Base-by-base conservation (phyloP, 2,329 filamentous ascomycete species). In the Fusarium domesticum region DNA sequence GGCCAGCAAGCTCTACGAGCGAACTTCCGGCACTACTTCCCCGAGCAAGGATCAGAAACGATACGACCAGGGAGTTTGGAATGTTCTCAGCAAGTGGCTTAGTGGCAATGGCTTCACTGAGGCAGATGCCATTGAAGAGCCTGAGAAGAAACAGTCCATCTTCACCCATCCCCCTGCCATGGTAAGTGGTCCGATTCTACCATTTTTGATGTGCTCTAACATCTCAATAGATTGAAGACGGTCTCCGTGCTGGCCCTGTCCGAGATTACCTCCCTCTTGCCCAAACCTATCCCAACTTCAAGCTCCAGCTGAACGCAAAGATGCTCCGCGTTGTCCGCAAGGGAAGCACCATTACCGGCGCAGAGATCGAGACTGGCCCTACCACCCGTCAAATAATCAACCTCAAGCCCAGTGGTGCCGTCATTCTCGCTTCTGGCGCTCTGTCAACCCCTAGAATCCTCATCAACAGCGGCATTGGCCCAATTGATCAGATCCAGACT, bases 391-490 rank as follows among this genome's bases (percentile, higher is more conserved):
- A 58, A 25, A 56, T 57, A 40, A 58, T 58, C 49, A 58, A 59
- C 18, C 39, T 58, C 18, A 58, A 56, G 40, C 11, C 47, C n/a
- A 49, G 51, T 2, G 56, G 56, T 12, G 53, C 46, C 1, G 83
- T 89, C 35, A 77, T 89, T 53, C 68, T 88, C 23, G 78, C 85
- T 15, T 79, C 83, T 1, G 85, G 85, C 37, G 71, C 84, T 1
- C 86, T 89, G 50, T 83, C 83, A n/a, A 82, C 82, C 2, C 73
- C 83, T 12, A 85, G 85, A 65, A 70, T 89, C 37, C 74, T 89
- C 3, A 73, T 87, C 30, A 56, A 49, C 65, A 65, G 65, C 37
- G 72, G 85, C 53, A 88, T 86, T 51, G 85, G 84, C 5, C 83
- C 82, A 17, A 64, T 67, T 67, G 73, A 80, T 70, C 70, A 87